Evolutionary conservation across 1,284 basidiomycete genomes (phyloP).

Genomic region (Ustilago nuda): DNA sequence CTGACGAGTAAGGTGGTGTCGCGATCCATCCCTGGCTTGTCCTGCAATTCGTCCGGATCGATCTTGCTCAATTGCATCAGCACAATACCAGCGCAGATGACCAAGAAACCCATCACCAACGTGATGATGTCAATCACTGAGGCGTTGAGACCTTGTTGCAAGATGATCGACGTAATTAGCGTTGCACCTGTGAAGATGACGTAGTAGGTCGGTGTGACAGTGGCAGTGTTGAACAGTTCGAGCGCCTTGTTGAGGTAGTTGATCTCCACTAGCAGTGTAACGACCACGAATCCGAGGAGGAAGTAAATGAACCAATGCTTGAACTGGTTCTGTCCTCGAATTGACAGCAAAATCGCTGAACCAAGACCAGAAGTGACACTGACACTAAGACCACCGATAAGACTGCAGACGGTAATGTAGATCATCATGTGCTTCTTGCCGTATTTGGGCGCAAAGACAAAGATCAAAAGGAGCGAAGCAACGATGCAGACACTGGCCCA

Average conservation of each 20-base stretch:
- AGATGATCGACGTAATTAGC: slow-evolving; percentile 73
- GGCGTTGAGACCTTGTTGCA: slow-evolving; percentile 90
- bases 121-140: slow-evolving; percentile 76
- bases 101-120: slow-evolving; percentile 86
- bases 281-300: slow-evolving; percentile 82
- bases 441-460: slow-evolving; percentile 85
- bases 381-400: slow-evolving; percentile 96
- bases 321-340: slow-evolving; percentile 85
- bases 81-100: slow-evolving; percentile 86
- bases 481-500: slow-evolving; percentile 73
- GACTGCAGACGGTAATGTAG: slow-evolving; percentile 81
- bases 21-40: slow-evolving; percentile 63
- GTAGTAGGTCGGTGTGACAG: slow-evolving; percentile 84
- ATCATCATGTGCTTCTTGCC: slow-evolving; percentile 95
- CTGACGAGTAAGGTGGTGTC: slow-evolving; percentile 64
- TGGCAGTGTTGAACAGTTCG: slow-evolving; percentile 91
- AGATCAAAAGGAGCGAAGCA: slow-evolving; percentile 64
- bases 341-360: slow-evolving; percentile 86
- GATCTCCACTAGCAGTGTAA: slow-evolving; percentile 88
- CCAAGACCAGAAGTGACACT: slow-evolving; percentile 95
- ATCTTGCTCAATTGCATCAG: slow-evolving; percentile 94
- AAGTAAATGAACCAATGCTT: slow-evolving; percentile 73
- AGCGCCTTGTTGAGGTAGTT: slow-evolving; percentile 97
- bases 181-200: slow-evolving; percentile 87
- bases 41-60: slow-evolving; percentile 64